These are phyloP conservation scores for Hirschioporus abietinus DNA, from an alignment of 768 basidiomycete genomes.

Conservation along the genomic window DNA sequence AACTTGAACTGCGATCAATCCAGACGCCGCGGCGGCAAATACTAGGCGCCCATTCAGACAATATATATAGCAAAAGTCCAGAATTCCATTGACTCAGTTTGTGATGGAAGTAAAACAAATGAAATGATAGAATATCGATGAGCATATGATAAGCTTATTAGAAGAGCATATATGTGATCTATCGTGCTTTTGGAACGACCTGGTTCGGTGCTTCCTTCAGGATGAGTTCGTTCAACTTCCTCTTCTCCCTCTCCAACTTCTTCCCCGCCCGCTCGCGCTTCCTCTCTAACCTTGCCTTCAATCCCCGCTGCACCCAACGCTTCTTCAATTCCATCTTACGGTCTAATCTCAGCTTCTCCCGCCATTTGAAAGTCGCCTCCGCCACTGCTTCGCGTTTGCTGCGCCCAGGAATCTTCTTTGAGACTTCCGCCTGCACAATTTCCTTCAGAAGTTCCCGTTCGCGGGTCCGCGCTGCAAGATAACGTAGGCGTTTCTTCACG, in stretches of 20 bases:
- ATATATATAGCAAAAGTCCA: too few species aligned
- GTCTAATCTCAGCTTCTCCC: slow-evolving; percentile 51
- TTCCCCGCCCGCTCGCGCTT: slow-evolving; percentile 56
- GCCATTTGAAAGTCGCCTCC: slow-evolving; percentile 74
- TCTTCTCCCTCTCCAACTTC: slow-evolving; percentile 29
- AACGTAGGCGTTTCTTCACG: slow-evolving; percentile 75
- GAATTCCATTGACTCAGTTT: not conserved
- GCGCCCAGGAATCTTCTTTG: slow-evolving; percentile 54
- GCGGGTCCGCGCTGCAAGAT: slow-evolving; percentile 51
- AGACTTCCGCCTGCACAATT: slow-evolving; percentile 44
- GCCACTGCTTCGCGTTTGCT: slow-evolving; percentile 57
- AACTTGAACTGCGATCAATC: not conserved
- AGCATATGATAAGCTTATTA: too few species aligned
- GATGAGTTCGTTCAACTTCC: slow-evolving; percentile 30
- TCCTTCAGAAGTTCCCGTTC: slow-evolving; percentile 46
- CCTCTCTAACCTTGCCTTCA: slow-evolving; percentile 66
- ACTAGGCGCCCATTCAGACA: too few species aligned
- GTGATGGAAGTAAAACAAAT: too few species aligned
- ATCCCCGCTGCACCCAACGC: slow-evolving; percentile 43
- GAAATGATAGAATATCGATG: too few species aligned
- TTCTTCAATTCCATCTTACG: slow-evolving; percentile 57
- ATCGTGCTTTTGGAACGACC: slow-evolving; percentile 3
- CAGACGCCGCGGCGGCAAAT: too few species aligned
- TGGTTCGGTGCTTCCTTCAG: slow-evolving; percentile 2
- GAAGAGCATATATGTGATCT: not conserved